phyloP scores from a whole-genome alignment of 768 basidiomycete genomes.

The Phlebiopsis gigantea region DNA sequence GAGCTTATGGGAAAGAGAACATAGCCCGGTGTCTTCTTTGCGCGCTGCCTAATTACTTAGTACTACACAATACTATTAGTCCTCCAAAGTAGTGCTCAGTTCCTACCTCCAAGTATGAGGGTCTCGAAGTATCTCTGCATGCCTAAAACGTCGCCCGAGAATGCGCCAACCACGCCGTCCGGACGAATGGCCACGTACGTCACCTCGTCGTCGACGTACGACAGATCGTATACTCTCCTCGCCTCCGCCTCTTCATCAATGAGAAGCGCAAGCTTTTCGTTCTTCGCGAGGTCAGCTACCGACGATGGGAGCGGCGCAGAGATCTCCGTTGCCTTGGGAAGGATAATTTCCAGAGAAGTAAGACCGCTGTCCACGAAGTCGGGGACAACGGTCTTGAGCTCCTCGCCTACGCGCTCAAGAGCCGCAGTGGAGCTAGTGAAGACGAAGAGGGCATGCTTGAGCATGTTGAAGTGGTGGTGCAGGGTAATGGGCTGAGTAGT shows the following conservation, averaged over 20 bases:
- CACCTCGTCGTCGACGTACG: not conserved
- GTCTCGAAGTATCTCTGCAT: not conserved
- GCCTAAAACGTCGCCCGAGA: not conserved
- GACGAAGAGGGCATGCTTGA: not conserved
- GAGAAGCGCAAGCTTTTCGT: not conserved
- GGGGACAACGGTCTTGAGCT: not conserved
- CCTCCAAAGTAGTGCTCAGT: not conserved
- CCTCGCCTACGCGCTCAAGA: not conserved
- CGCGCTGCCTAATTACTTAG: too few relatives aligned
- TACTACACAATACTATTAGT: not conserved
- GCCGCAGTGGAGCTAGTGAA: not conserved
- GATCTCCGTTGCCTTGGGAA: not conserved
- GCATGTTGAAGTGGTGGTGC: not conserved
- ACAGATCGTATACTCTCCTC: not conserved
- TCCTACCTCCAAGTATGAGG: not conserved
- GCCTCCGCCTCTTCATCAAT: conserved; percentile 3
- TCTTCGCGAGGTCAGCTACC: not conserved
- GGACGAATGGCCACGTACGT: conserved; percentile 3
- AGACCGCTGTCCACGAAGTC: not conserved
- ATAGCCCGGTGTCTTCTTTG: too few relatives aligned
- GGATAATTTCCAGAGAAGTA: not conserved
- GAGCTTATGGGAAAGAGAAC: too few relatives aligned
- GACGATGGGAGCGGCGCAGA: not conserved
- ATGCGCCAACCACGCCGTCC: conserved; percentile 6
- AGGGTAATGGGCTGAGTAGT: not conserved